Base-by-base conservation (phyloP, 768 basidiomycete genomes). In the Kwoniella sp. region DNA sequence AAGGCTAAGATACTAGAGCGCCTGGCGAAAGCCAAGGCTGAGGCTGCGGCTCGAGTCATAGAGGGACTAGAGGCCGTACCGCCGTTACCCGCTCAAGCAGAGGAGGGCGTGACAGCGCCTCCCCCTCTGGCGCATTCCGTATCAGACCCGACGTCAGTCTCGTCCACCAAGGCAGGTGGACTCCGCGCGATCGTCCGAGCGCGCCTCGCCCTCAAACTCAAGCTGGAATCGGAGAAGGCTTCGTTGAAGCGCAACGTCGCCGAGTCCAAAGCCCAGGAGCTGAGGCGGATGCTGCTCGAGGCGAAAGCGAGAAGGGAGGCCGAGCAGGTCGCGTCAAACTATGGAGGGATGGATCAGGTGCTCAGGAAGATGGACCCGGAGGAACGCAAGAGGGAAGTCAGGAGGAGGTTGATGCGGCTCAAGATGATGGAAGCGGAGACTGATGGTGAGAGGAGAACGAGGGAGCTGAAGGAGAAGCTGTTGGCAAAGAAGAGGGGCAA, bases 361-460 rank as follows among this genome's bases (percentile, higher is more conserved):
- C 33, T 67, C 36, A 31, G 43, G 37, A 43, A 51, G 32, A 54
- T 69, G 56, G 61, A 63, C 50, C 39, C 39, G 27, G 41, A 61
- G 25, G 61, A 65, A 19, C 17, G 62, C 22, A 49, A 45, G 28
- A 54, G 39, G 19, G 67, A 69, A 41, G 44, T 69, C 1, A 59
- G 67, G 46, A 34, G 67, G 26, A 37, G 67, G 26, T 53, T 69
- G 46, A 63, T 69, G 63, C 59, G 58, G 6, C 39, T 52, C 44
- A 69, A 66, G 47, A 63, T 69, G 44, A 43, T 69, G 54, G 51
- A 51, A n/a, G 67, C 67, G 2, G 67, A 69, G 57, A 69, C 64
- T 12, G 58, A 60, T 19, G 31, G 27, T 8, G 67, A 69, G 60
- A 60, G 59, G 32, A 43, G 53, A 38, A 46, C 42, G 28, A 65